phyloP scores from a whole-genome alignment of 148 eudicot genomes.

The Vaccinium macrocarpon region DNA sequence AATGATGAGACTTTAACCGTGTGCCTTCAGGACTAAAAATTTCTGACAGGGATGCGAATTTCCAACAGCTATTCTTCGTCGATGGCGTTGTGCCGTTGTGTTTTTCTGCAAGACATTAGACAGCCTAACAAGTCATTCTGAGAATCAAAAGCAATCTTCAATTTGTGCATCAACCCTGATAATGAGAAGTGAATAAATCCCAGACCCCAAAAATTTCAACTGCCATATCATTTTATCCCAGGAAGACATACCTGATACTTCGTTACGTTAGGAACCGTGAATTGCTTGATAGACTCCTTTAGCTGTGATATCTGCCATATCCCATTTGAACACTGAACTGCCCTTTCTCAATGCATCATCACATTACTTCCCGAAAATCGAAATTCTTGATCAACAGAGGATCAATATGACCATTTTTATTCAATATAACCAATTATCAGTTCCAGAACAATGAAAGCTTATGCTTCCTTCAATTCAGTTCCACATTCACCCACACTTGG shows the following conservation, averaged over 20 bases:
- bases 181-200: background rate
- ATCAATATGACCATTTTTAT: no score
- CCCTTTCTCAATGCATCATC: no score
- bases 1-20: no score
- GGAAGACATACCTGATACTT: background rate
- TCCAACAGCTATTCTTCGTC: no score
- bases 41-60: no score
- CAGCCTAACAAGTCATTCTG: background rate
- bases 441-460: background rate
- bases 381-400: no score
- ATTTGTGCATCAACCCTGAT: background rate
- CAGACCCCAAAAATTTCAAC: background rate
- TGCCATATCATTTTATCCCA: background rate
- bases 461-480: constrained; percentile 9
- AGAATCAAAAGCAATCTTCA: background rate
- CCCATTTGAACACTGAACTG: background rate
- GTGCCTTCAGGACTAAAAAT: background rate
- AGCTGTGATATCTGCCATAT: no score
- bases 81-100: background rate
- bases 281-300: background rate
- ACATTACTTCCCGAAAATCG: no score
- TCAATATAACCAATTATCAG: background rate
- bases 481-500: background rate
- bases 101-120: background rate
- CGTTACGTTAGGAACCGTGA: background rate